Evolutionary conservation across 2,329 filamentous ascomycete species (phyloP).

Genomic region (Neoarthrinium moseri): DNA sequence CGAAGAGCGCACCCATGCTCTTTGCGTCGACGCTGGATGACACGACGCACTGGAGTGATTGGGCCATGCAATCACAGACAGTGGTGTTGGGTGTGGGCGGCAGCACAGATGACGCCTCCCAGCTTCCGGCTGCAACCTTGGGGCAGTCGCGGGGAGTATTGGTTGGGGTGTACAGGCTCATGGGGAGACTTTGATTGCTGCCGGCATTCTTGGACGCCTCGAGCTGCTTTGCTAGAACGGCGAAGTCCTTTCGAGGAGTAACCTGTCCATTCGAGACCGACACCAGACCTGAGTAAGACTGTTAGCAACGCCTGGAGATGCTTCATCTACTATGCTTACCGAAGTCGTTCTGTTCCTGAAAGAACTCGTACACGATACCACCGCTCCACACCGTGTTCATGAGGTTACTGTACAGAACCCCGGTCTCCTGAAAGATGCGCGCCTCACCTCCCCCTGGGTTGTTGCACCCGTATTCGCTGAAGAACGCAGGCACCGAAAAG

Average conservation of each 20-base stretch:
- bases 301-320: too few relatives aligned
- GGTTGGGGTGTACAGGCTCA: too few relatives aligned
- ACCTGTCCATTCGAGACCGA: constrained; percentile 39
- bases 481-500: constrained; percentile 74
- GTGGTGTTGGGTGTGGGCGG: constrained; percentile 67
- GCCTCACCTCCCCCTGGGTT: constrained; percentile 41
- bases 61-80: constrained; percentile 68
- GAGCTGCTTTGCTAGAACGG: constrained; percentile 59
- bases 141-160: constrained; percentile 65
- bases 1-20: constrained; percentile 44
- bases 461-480: constrained; percentile 79
- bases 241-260: constrained; percentile 60
- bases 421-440: constrained; percentile 67
- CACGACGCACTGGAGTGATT: constrained; percentile 60
- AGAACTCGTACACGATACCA: constrained; percentile 81
- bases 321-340: too few relatives aligned
- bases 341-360: constrained; percentile 69
- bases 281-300: constrained; percentile 38
- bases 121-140: constrained; percentile 42
- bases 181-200: too few relatives aligned
- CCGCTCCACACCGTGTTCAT: constrained; percentile 73
- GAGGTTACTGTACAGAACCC: constrained; percentile 59
- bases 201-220: too few relatives aligned
- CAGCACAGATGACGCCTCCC: constrained; percentile 58
- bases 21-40: constrained; percentile 46